Percentiles rank a stretch among this genome's conserved stretches.
Evolutionary conservation across 805 yeast genomes (phyloP).

Genomic region (Yamadazyma insecticola): DNA sequence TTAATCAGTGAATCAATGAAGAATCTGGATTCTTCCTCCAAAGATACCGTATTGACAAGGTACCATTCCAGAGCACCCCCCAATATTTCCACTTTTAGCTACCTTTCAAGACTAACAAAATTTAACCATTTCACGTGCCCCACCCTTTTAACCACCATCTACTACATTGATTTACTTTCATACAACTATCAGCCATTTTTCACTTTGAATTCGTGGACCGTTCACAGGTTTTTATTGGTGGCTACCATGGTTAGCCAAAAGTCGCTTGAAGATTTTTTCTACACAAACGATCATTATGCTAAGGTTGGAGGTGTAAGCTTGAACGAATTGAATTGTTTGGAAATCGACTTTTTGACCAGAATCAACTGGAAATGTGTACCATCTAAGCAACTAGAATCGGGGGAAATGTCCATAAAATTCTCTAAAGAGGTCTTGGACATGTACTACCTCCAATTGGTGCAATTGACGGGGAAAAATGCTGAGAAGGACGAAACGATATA

Average conservation of each 20-base stretch:
- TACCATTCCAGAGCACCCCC: conserved; percentile 96
- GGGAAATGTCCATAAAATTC: conserved; percentile 20
- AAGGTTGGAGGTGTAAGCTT: conserved; percentile 91
- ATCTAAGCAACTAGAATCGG: conserved; percentile 23
- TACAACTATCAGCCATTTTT: conserved; percentile 70
- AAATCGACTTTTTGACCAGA: conserved; percentile 77
- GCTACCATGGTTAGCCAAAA: conserved; percentile 90
- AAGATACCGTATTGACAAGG: conserved; percentile 55
- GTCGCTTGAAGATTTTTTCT: conserved; percentile 89
- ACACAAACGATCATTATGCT: conserved; percentile 90
- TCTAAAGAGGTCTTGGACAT: conserved; percentile 36
- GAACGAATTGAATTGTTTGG: conserved; percentile 79
- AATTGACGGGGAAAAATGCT: conserved; percentile 35
- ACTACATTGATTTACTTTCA: conserved; percentile 82
- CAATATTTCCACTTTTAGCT: conserved; percentile 72
- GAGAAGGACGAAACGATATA: conserved; percentile 11
- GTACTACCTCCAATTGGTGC: conserved; percentile 36
- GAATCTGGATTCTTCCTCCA: conserved; percentile 15
- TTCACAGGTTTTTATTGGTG: conserved; percentile 84
- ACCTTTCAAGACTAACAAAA: conserved; percentile 69
- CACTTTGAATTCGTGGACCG: conserved; percentile 85
- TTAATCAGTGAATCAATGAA: conserved; percentile 31
- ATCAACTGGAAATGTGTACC: conserved; percentile 64
- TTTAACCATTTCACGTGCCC: conserved; percentile 85
- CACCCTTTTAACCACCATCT: conserved; percentile 75